These are phyloP conservation scores for Mucor piriformis DNA, from an alignment of 371 early-diverging fungal genomes.

Conservation along the genomic window DNA sequence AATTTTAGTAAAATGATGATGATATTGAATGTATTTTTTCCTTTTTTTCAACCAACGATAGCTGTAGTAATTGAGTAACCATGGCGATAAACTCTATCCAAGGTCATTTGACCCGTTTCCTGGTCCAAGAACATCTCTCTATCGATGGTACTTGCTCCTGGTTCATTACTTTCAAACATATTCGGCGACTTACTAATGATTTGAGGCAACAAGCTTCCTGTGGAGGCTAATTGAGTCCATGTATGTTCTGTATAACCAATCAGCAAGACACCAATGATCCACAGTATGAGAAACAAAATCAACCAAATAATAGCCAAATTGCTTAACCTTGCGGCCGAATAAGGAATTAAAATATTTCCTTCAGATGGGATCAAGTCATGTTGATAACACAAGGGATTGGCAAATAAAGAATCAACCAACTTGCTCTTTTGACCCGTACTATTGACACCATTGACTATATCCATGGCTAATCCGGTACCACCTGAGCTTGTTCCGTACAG, in stretches of 20 bases:
- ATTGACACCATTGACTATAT: slow-evolving; percentile 5
- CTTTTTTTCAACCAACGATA: background rate
- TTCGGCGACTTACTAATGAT: slow-evolving; percentile 18
- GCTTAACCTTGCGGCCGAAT: slow-evolving; percentile 14
- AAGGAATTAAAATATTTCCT: slow-evolving; percentile 3
- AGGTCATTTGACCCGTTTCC: slow-evolving; percentile 2
- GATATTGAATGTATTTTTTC: background rate
- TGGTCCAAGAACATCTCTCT: slow-evolving; percentile 5
- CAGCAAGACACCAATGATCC: slow-evolving; percentile 18
- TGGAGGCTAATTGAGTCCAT: slow-evolving; percentile 8
- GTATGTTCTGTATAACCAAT: slow-evolving; percentile 20
- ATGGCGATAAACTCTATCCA: slow-evolving; percentile 7
- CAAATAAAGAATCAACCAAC: slow-evolving; percentile 13
- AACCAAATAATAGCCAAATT: slow-evolving; percentile 15
- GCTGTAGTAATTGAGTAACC: slow-evolving; percentile 9
- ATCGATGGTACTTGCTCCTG: background rate
- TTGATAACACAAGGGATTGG: slow-evolving; percentile 11
- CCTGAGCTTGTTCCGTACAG: slow-evolving; percentile 5
- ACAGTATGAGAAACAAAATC: slow-evolving; percentile 3
- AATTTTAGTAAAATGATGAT: no score
- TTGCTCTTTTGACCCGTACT: background rate
- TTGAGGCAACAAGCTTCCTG: slow-evolving; percentile 10
- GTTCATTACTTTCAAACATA: slow-evolving; percentile 4
- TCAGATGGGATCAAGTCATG: background rate
- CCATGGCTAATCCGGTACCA: background rate